Conservation (phyloP, 208 protist species). For the Tetramitus jugosus region DNA sequence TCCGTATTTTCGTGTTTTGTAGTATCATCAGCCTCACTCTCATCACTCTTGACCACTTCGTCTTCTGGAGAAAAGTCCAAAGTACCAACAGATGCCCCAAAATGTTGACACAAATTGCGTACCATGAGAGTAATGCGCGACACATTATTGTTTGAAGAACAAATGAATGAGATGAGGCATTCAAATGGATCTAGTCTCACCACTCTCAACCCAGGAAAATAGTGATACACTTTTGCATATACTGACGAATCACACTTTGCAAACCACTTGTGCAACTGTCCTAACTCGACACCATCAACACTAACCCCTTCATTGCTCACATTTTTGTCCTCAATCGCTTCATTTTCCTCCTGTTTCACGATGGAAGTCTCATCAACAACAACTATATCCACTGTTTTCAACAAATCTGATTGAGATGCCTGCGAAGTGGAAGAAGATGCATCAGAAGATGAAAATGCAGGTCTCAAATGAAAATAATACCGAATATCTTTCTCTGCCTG, state of each 20-base stretch:
- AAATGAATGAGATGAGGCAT: constrained; percentile 17
- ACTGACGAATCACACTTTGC: background rate
- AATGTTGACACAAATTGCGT: constrained; percentile 1
- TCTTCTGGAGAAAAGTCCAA: background rate
- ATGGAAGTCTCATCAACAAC: too few relatives aligned
- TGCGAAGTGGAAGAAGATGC: too few relatives aligned
- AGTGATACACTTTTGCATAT: background rate
- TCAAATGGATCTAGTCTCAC: constrained; percentile 18
- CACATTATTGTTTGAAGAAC: constrained; percentile 21
- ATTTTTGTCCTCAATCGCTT: too few relatives aligned
- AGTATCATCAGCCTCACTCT: too few relatives aligned
- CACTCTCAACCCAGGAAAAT: constrained; percentile 4
- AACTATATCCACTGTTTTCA: too few relatives aligned
- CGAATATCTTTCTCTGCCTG: too few relatives aligned
- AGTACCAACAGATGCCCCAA: background rate
- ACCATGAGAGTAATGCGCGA: constrained; percentile 19
- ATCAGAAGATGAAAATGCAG: too few relatives aligned
- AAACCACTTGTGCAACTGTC: background rate
- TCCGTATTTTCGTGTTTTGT: background rate
- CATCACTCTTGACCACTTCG: too few relatives aligned
- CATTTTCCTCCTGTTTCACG: too few relatives aligned
- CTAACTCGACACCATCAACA: background rate
- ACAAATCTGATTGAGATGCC: too few relatives aligned
- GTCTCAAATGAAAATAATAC: too few relatives aligned
- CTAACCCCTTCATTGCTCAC: too few relatives aligned